phyloP scores from a whole-genome alignment of 2,329 filamentous ascomycete genomes.

The Ceratocystis cacaofunesta region DNA sequence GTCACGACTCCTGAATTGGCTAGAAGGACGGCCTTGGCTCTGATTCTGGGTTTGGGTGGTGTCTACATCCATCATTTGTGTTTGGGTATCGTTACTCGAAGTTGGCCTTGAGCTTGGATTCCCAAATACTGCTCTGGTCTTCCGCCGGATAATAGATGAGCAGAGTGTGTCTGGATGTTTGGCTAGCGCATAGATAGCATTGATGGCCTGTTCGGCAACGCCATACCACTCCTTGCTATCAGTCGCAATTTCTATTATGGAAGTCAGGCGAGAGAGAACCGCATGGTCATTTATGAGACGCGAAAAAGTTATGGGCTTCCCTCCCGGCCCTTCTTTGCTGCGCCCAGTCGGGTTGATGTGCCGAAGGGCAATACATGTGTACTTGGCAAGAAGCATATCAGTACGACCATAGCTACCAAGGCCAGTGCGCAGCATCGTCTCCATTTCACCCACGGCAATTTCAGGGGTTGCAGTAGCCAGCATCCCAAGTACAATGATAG shows the following conservation, averaged over 20 bases:
- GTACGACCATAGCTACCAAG: slow-evolving; percentile 64
- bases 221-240: slow-evolving; percentile 95
- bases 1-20: slow-evolving; percentile 31
- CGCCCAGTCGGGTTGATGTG: slow-evolving; percentile 79
- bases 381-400: slow-evolving; percentile 83
- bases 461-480: slow-evolving; percentile 82
- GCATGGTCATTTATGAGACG: slow-evolving; percentile 86
- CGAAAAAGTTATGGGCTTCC: slow-evolving; percentile 51
- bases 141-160: slow-evolving; percentile 75
- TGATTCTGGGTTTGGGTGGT: slow-evolving; percentile 20
- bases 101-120: slow-evolving; percentile 25
- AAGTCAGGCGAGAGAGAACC: slow-evolving; percentile 63
- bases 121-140: slow-evolving; percentile 67
- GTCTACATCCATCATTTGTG: slow-evolving; percentile 21
- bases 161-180: slow-evolving; percentile 90
- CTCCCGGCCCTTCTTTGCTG: slow-evolving; percentile 44
- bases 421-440: slow-evolving; percentile 82
- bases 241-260: slow-evolving; percentile 71
- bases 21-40: slow-evolving; percentile 31
- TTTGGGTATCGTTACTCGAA: slow-evolving; percentile 25
- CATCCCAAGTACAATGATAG: slow-evolving; percentile 96
- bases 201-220: slow-evolving; percentile 88
- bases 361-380: slow-evolving; percentile 82
- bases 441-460: slow-evolving; percentile 88
- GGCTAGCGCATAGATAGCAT: slow-evolving; percentile 83